phyloP scores from a whole-genome alignment of 768 basidiomycete genomes.

The Lactarius indigo region DNA sequence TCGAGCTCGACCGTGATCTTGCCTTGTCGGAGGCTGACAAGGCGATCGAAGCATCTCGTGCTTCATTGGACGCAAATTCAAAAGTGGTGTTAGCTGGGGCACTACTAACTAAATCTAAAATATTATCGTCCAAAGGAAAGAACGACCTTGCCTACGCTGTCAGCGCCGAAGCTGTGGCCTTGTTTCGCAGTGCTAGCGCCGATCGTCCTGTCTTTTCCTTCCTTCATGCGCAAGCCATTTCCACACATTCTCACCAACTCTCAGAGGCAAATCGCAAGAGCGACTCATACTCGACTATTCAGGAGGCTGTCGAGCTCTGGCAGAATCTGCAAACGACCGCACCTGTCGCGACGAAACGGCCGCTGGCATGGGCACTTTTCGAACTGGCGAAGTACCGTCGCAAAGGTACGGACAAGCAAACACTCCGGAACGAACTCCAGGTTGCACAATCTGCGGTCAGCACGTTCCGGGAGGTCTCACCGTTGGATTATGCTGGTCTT shows the following conservation, averaged over 20 bases:
- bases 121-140: conserved; percentile 11
- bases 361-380: conserved; percentile 7
- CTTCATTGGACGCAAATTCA: neutral
- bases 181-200: neutral
- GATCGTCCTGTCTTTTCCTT: neutral
- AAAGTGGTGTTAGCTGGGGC: neutral
- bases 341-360: neutral
- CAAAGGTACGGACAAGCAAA: neutral
- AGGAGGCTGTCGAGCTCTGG: conserved; percentile 7
- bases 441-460: conserved; percentile 2
- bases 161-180: conserved; percentile 3
- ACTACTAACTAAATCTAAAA: conserved; percentile 14
- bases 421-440: neutral
- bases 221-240: conserved; percentile 13
- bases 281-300: neutral
- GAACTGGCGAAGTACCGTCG: conserved; percentile 8
- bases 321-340: conserved; percentile 3
- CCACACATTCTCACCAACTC: conserved; percentile 7
- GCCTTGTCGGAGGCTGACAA: neutral
- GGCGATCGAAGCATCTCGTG: conserved; percentile 5
- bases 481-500: conserved; percentile 12
- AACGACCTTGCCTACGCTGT: neutral
- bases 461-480: conserved; percentile 8
- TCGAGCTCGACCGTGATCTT: neutral
- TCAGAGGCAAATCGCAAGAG: conserved; percentile 4